Base-by-base conservation (phyloP, 768 basidiomycete species). In the Agrocybe pediades region DNA sequence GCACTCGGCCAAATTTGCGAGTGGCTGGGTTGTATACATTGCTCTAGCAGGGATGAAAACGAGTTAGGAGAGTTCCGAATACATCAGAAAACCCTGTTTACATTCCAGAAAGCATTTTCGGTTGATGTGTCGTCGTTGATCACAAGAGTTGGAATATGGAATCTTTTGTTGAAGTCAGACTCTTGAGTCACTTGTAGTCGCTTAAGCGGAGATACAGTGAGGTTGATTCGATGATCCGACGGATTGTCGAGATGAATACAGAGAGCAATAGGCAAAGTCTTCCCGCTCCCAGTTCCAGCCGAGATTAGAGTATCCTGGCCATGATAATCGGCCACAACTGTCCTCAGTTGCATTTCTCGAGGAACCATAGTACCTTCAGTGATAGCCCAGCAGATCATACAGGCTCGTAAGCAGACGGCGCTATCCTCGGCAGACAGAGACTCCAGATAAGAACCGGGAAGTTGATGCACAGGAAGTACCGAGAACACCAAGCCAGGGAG, bases 261-360 rank as follows among this genome's bases (percentile, higher is more conserved):
- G 2, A 72, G 52, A 9, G 63, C 64, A 11, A 64, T 65, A 2
- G 62, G 60, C 1, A 72, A 47, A 8, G 66, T 70, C 54, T 72
- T 71, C 4, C 67, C 65, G 29, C 61, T 62, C 7, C 66, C 65
- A 9, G 64, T 68, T 1, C 68, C 65, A 4, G 67, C 61, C 26
- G 56, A 26, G 21, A 68, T 45, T 15, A 68, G 17, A 9, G 54
- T 60, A 36, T 70, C 60, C 6, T 44, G 29, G 0, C 61, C 55
- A n/a, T 61, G 53, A 2, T 15, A 33, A 1, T 61, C 56, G 2
- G 61, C 64, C 2, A 69, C 49, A 30, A 49, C 43, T 9, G 56
- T 56, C 21, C 53, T 17, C 1, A 71, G 59, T 39, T 68, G 67
- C 51, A 64, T 58, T 45, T 62, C 55, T 19, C 64, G 56, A 9